phyloP scores from a whole-genome alignment of 2,329 filamentous ascomycete species.

The Fusarium buharicum region DNA sequence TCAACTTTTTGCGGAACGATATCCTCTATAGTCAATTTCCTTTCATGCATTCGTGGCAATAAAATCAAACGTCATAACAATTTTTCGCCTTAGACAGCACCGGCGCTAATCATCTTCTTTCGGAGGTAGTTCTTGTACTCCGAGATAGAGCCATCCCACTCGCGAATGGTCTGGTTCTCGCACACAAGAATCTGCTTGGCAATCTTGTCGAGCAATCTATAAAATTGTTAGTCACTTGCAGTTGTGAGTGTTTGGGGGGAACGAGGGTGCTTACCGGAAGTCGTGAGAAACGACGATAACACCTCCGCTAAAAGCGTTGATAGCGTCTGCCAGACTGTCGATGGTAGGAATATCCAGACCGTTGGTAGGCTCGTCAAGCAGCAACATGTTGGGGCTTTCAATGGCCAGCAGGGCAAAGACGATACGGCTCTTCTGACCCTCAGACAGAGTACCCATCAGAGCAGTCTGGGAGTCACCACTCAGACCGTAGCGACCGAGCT shows the following conservation, averaged over 20 bases:
- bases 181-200: constrained; percentile 99
- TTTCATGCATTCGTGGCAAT: constrained; percentile 33
- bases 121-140: constrained; percentile 98
- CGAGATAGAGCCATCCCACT: constrained; percentile 89
- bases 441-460: constrained; percentile 96
- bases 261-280: constrained; percentile 93
- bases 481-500: constrained; percentile 94
- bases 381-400: constrained; percentile 94
- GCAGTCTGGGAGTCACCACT: constrained; percentile 94
- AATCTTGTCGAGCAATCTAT: constrained; percentile 96
- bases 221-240: constrained; percentile 34
- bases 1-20: constrained; percentile 46
- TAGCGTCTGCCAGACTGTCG: constrained; percentile 95
- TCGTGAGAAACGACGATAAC: constrained; percentile 98
- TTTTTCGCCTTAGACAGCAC: constrained; percentile 75
- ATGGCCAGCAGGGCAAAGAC: constrained; percentile 97
- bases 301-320: constrained; percentile 95
- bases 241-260: too few species aligned
- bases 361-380: constrained; percentile 99
- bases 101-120: constrained; percentile 96
- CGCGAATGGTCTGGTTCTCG: constrained; percentile 92
- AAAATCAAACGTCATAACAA: constrained; percentile 31
- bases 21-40: constrained; percentile 48
- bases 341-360: constrained; percentile 99
- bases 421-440: constrained; percentile 97